These are phyloP conservation scores for Fragaria ananassa DNA, from an alignment of 306 rosid species.

Conservation along the genomic window DNA sequence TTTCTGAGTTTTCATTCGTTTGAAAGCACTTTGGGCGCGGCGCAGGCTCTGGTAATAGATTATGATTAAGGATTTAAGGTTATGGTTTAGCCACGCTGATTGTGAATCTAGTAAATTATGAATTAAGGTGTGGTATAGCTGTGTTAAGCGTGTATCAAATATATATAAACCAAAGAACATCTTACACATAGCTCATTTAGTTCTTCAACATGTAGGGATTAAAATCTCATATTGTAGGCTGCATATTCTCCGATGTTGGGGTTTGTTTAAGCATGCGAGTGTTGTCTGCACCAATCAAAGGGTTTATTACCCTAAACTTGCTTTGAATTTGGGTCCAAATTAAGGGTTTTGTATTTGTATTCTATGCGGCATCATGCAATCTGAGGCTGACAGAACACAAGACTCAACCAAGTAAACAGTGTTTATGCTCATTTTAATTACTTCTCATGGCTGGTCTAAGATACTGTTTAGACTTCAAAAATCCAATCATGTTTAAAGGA, in stretches of 20 bases:
- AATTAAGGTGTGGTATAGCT: no score
- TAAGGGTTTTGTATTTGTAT: neutral
- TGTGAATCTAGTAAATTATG: no score
- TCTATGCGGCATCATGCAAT: slow-evolving; percentile 20
- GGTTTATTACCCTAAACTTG: slow-evolving; percentile 18
- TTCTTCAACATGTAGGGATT: slow-evolving; percentile 11
- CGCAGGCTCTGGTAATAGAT: neutral
- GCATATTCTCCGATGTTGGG: slow-evolving; percentile 22
- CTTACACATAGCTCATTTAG: slow-evolving; percentile 18
- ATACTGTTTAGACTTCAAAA: slow-evolving; percentile 8
- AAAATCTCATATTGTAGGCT: slow-evolving; percentile 11
- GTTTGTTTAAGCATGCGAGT: slow-evolving; percentile 9
- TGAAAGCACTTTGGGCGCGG: neutral
- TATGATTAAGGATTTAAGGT: no score
- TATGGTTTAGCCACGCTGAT: no score
- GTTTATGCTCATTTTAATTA: slow-evolving; percentile 20
- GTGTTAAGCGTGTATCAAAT: no score
- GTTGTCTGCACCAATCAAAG: slow-evolving; percentile 30
- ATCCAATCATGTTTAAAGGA: slow-evolving; percentile 11
- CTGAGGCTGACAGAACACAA: slow-evolving; percentile 35
- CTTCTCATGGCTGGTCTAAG: slow-evolving; percentile 14
- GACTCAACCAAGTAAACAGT: slow-evolving; percentile 28
- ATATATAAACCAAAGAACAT: slow-evolving; percentile 4
- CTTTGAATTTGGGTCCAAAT: slow-evolving; percentile 1
- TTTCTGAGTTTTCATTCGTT: neutral